Conservation (phyloP, 495 filamentous ascomycete species). For the Darksidea phi region DNA sequence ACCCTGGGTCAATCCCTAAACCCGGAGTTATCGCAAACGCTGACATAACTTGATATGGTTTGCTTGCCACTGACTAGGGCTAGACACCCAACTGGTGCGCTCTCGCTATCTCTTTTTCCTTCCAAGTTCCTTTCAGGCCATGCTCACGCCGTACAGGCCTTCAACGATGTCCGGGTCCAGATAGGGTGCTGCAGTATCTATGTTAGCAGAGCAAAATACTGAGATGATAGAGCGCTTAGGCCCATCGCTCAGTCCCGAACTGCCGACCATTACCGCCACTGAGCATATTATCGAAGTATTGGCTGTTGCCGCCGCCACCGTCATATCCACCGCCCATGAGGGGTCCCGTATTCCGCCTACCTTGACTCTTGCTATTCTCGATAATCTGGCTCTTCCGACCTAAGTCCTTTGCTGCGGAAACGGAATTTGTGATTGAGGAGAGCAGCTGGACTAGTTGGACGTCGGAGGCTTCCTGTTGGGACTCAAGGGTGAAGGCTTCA, state of each 20-base stretch:
- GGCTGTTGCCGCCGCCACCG: background rate
- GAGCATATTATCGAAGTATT: background rate
- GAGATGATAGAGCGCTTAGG: no score
- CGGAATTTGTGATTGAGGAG: slow-evolving; percentile 30
- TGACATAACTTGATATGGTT: no score
- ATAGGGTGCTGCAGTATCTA: no score
- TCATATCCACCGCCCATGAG: slow-evolving; percentile 6
- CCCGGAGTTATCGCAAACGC: no score
- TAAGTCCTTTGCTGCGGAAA: slow-evolving; percentile 30
- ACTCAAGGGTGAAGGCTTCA: slow-evolving; percentile 33
- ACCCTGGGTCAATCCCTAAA: no score
- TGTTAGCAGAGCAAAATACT: no score
- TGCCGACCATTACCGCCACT: background rate
- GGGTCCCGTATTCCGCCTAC: slow-evolving; percentile 9
- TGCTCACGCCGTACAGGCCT: no score
- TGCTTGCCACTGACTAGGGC: no score
- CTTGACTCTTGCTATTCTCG: slow-evolving; percentile 19
- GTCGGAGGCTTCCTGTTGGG: slow-evolving; percentile 33
- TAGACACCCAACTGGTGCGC: no score
- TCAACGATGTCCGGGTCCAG: no score
- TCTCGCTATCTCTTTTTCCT: no score
- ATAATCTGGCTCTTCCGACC: slow-evolving; percentile 32
- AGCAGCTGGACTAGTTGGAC: slow-evolving; percentile 34
- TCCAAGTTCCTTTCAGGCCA: no score
- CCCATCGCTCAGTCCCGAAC: background rate